Percentiles rank a stretch among this genome's conserved stretches.
Conservation (phyloP, 2,329 filamentous ascomycete genomes). For the Cladorrhinum sp. region DNA sequence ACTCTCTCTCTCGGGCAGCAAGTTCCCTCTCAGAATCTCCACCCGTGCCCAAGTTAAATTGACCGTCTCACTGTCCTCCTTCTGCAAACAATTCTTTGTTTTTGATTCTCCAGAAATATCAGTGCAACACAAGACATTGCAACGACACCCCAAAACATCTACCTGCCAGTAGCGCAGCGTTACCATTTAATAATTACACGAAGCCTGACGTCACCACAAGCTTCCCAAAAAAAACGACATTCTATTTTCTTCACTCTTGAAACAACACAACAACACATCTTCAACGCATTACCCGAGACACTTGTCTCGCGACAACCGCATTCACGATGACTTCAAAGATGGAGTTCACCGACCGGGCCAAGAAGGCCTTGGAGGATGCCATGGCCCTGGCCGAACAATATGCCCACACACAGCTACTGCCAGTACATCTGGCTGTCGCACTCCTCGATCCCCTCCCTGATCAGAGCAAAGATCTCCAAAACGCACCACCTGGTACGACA, state of each 20-base stretch:
- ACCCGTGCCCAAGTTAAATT: slow-evolving; percentile 10
- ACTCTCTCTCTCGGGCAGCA: slow-evolving; percentile 16
- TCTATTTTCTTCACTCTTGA: neutral
- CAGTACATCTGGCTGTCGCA: slow-evolving; percentile 82
- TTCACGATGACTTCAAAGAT: slow-evolving; percentile 65
- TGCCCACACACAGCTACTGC: slow-evolving; percentile 83
- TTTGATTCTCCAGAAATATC: slow-evolving; percentile 6
- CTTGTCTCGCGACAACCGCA: slow-evolving; percentile 15
- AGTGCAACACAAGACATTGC: slow-evolving; percentile 3
- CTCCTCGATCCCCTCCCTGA: slow-evolving; percentile 74
- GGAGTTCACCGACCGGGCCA: slow-evolving; percentile 91
- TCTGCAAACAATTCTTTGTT: neutral
- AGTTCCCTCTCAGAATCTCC: slow-evolving; percentile 9
- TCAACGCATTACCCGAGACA: slow-evolving; percentile 19
- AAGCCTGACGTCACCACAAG: slow-evolving; percentile 27
- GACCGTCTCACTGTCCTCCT: neutral
- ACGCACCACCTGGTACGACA: slow-evolving; percentile 60
- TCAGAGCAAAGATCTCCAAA: slow-evolving; percentile 79
- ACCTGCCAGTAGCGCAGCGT: neutral
- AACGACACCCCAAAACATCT: slow-evolving; percentile 2
- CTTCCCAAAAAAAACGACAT: slow-evolving; percentile 7
- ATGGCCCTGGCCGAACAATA: slow-evolving; percentile 87
- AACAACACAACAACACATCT: slow-evolving; percentile 12
- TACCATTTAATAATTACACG: slow-evolving; percentile 7
- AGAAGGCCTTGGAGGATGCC: slow-evolving; percentile 85